Conservation (phyloP, 441 rosid genomes). For the Erodium trifolium region DNA sequence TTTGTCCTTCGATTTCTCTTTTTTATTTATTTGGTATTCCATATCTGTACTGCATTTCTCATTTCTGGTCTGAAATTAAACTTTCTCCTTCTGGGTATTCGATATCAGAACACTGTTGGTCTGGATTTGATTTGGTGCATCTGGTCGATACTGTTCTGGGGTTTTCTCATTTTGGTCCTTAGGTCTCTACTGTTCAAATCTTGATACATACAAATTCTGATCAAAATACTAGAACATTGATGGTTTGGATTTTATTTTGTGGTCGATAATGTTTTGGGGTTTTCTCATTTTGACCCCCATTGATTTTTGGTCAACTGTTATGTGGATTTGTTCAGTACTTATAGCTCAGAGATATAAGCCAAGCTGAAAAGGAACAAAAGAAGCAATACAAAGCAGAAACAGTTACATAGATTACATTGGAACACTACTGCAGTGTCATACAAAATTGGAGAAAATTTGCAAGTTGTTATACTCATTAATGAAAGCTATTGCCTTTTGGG, state of each 20-base stretch:
- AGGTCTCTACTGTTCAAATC: neutral
- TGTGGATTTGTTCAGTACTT: neutral
- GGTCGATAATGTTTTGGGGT: too few species aligned
- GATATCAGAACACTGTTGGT: neutral
- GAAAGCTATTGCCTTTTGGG: neutral
- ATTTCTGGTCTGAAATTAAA: neutral
- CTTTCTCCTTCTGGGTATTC: conserved; percentile 3
- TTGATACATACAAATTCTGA: too few species aligned
- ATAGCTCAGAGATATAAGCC: neutral
- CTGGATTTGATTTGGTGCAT: neutral
- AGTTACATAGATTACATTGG: neutral
- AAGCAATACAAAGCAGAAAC: neutral
- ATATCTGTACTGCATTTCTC: neutral
- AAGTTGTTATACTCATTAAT: neutral
- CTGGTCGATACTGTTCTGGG: neutral
- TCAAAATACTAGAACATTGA: too few species aligned
- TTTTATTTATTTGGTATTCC: neutral
- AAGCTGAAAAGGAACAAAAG: neutral
- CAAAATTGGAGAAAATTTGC: neutral
- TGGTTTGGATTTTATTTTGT: too few species aligned
- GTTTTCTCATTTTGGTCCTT: neutral
- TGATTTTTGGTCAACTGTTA: too few species aligned
- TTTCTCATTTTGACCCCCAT: too few species aligned
- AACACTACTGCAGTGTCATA: neutral
- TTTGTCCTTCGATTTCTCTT: neutral